Evolutionary conservation across 2,329 filamentous ascomycete genomes (phyloP), one percentile per base, ranked within the genome.

Genomic region (Verticillium klebahnii): DNA sequence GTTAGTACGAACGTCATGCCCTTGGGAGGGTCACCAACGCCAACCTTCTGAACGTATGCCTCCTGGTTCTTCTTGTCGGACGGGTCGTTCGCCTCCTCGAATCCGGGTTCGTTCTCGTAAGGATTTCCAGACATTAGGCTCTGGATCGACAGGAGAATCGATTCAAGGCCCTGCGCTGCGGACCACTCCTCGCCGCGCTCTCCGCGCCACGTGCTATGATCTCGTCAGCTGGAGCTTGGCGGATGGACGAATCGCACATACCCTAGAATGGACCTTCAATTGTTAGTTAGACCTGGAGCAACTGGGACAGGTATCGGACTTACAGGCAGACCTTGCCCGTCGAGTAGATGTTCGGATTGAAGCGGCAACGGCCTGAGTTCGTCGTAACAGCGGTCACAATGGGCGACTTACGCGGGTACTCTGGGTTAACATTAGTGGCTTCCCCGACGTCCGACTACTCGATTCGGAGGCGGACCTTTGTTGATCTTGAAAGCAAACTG

Each of bases 311-410:
- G 5, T 54, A 14, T 34, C 58, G 11, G 15, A 83, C 89, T 80
- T 76, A 96, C 86, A 99, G 76, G 79, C 95, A 99, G 61, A 99
- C 93, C 77, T 94, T 96, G 57, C 95, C 95, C 58, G 80, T 86
- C 1, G 93, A 83, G 72, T 99, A 99, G 64, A 99, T 97, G 72
- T 99, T 99, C 3, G 95, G 95, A 70, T 97, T 97, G 80, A 98
- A 98, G 8, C 95, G 88, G 71, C 89, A 93, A 63, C 89, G 83
- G 12, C 94, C 94, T n/a, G 83, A 81, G 72, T 98, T 97, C 1
- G 94, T 99, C 0, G 95, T 98, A 52, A 88, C 83, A 31, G 90
- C 89, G 29, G 81, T 85, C 31, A 89, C 86, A 15, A 68, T 66
- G 2, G 87, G 87, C 0, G 86, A 83, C 67, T 86, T 88, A 57